Evolutionary conservation across 805 yeast species (phyloP).

Genomic region (Starmerella etchellsii): DNA sequence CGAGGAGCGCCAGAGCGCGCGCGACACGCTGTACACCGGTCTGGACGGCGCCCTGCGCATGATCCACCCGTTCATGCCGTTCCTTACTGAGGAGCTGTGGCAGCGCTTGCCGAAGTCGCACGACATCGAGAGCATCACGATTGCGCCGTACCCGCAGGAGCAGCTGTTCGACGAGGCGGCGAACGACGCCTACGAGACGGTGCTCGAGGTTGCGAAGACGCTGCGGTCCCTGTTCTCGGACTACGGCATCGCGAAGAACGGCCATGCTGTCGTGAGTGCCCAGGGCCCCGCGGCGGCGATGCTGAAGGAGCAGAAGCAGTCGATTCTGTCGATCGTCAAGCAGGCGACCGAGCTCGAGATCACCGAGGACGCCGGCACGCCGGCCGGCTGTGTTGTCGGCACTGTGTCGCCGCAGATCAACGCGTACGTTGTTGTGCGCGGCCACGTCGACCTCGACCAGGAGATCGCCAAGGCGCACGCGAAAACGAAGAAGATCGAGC

Average conservation of each 20-base stretch:
- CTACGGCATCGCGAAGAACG: conserved; percentile 78
- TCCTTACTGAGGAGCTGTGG: conserved; percentile 95
- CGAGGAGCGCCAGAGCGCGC: conserved; percentile 75
- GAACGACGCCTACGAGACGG: conserved; percentile 64
- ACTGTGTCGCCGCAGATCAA: conserved; percentile 69
- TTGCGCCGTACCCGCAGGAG: conserved; percentile 67
- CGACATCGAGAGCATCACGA: conserved; percentile 51
- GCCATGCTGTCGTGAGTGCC: conserved; percentile 73
- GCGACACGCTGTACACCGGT: conserved; percentile 85
- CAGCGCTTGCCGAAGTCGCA: conserved; percentile 87
- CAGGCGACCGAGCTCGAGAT: conserved; percentile 68
- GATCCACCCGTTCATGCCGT: conserved; percentile 98
- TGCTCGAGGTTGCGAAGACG: conserved; percentile 74
- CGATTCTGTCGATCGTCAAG: conserved; percentile 85
- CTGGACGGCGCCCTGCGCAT: conserved; percentile 80
- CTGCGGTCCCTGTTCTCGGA: conserved; percentile 88
- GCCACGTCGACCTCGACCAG: conserved; percentile 82
- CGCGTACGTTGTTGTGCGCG: conserved; percentile 86
- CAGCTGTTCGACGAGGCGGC: conserved; percentile 51
- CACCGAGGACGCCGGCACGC: conserved; percentile 48
- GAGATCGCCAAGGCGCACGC: conserved; percentile 73
- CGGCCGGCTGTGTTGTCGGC: conserved; percentile 81
- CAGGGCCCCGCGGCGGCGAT: conserved; percentile 37
- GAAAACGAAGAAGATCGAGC: conserved; percentile 57
- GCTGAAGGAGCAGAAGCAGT: conserved; percentile 58